These are phyloP conservation scores for Pythium sp. DNA, from an alignment of 352 stramenopile genomes.

Conservation along the genomic window DNA sequence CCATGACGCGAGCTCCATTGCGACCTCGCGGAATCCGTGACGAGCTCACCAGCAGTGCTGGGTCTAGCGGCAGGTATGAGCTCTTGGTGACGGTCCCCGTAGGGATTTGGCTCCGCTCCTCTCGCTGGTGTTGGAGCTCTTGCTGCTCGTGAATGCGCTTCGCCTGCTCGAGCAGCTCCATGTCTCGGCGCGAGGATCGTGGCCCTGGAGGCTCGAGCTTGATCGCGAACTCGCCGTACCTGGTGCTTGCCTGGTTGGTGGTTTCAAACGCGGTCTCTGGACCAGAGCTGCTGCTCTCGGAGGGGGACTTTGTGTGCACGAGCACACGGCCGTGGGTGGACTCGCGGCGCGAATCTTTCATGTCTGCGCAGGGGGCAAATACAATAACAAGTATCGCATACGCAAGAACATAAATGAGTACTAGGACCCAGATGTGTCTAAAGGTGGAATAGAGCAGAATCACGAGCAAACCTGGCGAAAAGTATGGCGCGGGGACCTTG, in stretches of 20 bases:
- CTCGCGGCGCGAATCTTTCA: constrained; percentile 39
- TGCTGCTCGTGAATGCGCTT: constrained; percentile 35
- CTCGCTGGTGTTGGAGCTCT: constrained; percentile 23
- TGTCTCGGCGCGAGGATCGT: constrained; percentile 42
- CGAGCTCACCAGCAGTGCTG: constrained; percentile 24
- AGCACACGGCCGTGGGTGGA: constrained; percentile 54
- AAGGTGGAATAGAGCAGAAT: not conserved
- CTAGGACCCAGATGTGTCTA: too few species aligned
- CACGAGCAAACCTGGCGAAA: constrained; percentile 14
- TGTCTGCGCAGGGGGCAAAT: constrained; percentile 20
- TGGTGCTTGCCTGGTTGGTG: constrained; percentile 48
- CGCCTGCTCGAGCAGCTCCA: constrained; percentile 40
- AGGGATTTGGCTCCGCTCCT: constrained; percentile 23
- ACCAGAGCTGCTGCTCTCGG: not conserved
- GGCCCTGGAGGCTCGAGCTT: constrained; percentile 27
- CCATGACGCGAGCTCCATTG: constrained; percentile 50
- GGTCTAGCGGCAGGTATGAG: constrained; percentile 38
- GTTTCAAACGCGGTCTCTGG: constrained; percentile 43
- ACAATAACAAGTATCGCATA: too few species aligned
- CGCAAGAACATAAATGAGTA: too few species aligned
- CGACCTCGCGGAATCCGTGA: constrained; percentile 48
- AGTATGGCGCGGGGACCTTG: constrained; percentile 37
- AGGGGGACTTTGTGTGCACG: constrained; percentile 23
- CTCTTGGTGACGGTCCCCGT: constrained; percentile 30
- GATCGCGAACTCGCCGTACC: constrained; percentile 43